Evolutionary conservation across 2,329 filamentous ascomycete genomes (phyloP).

Genomic region (Cytospora piceicola): DNA sequence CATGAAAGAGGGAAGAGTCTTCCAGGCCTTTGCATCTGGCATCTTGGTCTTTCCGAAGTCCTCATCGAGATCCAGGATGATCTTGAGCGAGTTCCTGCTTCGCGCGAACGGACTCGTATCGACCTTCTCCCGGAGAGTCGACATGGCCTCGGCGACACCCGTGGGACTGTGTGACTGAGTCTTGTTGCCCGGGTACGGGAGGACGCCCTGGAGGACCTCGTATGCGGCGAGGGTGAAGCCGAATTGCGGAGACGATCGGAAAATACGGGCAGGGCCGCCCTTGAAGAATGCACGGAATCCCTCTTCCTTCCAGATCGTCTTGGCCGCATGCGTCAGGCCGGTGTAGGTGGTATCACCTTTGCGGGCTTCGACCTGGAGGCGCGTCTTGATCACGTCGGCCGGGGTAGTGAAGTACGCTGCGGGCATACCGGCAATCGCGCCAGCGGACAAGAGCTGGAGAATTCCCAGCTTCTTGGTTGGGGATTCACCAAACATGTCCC

Average conservation of each 20-base stretch:
- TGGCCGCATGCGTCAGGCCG: conserved; percentile 81
- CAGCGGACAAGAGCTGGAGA: conserved; percentile 87
- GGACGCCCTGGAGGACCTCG: conserved; percentile 79
- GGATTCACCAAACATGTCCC: conserved; percentile 89
- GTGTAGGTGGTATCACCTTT: conserved; percentile 92
- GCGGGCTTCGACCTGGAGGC: conserved; percentile 93
- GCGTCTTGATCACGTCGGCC: conserved; percentile 98
- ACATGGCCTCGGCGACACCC: conserved; percentile 66
- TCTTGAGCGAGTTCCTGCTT: conserved; percentile 90
- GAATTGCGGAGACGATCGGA: conserved; percentile 95
- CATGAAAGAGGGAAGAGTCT: conserved; percentile 55
- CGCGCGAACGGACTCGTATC: conserved; percentile 56
- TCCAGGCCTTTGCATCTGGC: conserved; percentile 57
- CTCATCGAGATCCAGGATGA: conserved; percentile 91
- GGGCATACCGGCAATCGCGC: conserved; percentile 92
- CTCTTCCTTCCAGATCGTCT: conserved; percentile 85
- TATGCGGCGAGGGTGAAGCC: conserved; percentile 97
- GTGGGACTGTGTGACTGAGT: conserved; percentile 52
- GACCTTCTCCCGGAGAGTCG: conserved; percentile 65
- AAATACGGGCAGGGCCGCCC: conserved; percentile 90
- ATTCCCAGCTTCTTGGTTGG: conserved; percentile 86
- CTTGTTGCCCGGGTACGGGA: conserved; percentile 76
- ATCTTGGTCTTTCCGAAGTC: conserved; percentile 81
- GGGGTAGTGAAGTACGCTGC: conserved; percentile 95
- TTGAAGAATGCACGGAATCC: conserved; percentile 98